These are phyloP conservation scores for Kluyveromyces sp. DNA, from an alignment of 1,139 yeast genomes.

Conservation along the genomic window DNA sequence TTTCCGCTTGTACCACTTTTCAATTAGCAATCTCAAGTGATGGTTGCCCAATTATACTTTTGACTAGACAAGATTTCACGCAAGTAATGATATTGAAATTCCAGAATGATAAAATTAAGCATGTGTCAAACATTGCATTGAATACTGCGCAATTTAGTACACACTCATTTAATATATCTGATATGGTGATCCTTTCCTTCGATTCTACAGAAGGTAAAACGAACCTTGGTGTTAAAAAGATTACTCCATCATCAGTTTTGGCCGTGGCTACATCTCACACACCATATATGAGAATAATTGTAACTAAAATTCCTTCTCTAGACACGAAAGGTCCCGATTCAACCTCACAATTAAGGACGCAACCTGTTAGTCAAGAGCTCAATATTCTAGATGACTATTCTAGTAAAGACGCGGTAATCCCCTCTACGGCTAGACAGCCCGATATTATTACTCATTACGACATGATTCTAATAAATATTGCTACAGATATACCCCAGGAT, in stretches of 20 bases:
- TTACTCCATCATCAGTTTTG: conserved; percentile 30
- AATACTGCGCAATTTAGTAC: conserved; percentile 73
- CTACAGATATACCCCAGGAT: conserved; percentile 63
- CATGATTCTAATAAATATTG: conserved; percentile 48
- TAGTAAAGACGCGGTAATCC: conserved; percentile 16
- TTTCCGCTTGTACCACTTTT: conserved; percentile 45
- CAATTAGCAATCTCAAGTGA: conserved; percentile 28
- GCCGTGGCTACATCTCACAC: conserved; percentile 67
- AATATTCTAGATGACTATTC: conserved; percentile 6
- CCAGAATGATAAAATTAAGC: conserved; percentile 22
- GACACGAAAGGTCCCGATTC: not conserved
- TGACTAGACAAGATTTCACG: conserved; percentile 58
- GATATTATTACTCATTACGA: conserved; percentile 27
- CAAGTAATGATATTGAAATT: conserved; percentile 37
- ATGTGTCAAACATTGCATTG: conserved; percentile 46
- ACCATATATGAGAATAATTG: conserved; percentile 63
- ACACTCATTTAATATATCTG: conserved; percentile 56
- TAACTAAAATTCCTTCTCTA: conserved; percentile 38
- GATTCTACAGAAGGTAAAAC: conserved; percentile 10
- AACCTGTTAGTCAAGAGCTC: not conserved
- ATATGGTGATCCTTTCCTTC: conserved; percentile 31
- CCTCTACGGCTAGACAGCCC: not conserved
- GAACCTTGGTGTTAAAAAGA: conserved; percentile 6
- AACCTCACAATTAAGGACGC: not conserved
- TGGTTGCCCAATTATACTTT: conserved; percentile 35